Evolutionary conservation across 169 alveolate genomes (phyloP).

Genomic region (Babesia sp.): DNA sequence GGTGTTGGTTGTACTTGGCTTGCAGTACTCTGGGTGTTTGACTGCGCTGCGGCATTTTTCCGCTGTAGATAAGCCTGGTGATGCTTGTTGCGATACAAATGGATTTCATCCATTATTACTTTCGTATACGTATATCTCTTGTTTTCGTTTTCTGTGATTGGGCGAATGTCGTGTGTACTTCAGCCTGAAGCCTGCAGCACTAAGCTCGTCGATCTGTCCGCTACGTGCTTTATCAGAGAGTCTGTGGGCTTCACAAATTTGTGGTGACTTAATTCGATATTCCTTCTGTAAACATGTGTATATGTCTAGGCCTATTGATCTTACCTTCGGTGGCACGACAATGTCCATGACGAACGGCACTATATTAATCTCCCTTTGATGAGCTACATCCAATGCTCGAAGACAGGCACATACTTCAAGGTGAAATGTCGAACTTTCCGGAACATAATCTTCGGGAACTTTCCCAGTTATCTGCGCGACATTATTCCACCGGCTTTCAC

Average conservation of each 20-base stretch:
- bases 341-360: slow-evolving; percentile 80
- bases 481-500: no score
- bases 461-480: slow-evolving; percentile 8
- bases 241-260: slow-evolving; percentile 40
- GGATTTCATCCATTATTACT: slow-evolving; percentile 38
- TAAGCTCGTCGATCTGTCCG: slow-evolving; percentile 37
- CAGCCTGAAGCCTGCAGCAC: slow-evolving; percentile 55
- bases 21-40: background rate
- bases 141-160: slow-evolving; percentile 62
- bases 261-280: slow-evolving; percentile 31
- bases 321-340: slow-evolving; percentile 70
- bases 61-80: slow-evolving; percentile 63
- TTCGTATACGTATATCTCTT: slow-evolving; percentile 48
- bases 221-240: slow-evolving; percentile 55
- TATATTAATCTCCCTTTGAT: slow-evolving; percentile 72
- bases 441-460: slow-evolving; percentile 62
- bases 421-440: slow-evolving; percentile 81
- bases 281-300: slow-evolving; percentile 29
- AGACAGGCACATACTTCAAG: slow-evolving; percentile 77
- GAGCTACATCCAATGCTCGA: slow-evolving; percentile 73
- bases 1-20: background rate
- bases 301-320: background rate
- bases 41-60: slow-evolving; percentile 1
- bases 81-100: slow-evolving; percentile 57
- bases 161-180: slow-evolving; percentile 66